phyloP scores from a whole-genome alignment of 306 rosid genomes.

The Pyrus pyrifolia region DNA sequence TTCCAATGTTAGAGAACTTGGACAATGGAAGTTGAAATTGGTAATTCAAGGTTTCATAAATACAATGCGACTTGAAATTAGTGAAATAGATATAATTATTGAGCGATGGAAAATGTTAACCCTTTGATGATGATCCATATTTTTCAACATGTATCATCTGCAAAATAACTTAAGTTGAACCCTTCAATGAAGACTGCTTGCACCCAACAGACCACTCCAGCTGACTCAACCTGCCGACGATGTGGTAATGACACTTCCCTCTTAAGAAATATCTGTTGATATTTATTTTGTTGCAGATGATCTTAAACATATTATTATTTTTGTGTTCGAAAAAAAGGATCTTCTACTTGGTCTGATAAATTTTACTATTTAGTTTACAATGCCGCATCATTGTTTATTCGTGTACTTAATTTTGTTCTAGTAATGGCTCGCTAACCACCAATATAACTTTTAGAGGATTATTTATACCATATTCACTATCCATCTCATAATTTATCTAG shows the following conservation, averaged over 20 bases:
- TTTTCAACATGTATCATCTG: not conserved
- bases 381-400: not conserved
- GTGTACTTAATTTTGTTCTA: not conserved
- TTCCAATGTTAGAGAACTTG: conserved; percentile 50
- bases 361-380: not conserved
- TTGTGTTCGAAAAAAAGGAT: not conserved
- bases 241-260: not conserved
- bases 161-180: not conserved
- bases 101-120: not conserved
- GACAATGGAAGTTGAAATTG: conserved; percentile 20
- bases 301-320: not conserved
- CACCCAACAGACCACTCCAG: not conserved
- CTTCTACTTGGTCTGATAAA: not conserved
- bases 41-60: not conserved
- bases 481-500: not conserved
- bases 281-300: not conserved
- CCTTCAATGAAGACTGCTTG: not conserved
- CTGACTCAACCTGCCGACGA: not conserved
- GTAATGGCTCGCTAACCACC: not conserved
- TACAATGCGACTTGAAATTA: not conserved
- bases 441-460: not conserved
- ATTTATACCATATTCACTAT: not conserved
- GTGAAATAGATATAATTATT: not conserved
- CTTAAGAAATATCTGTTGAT: not conserved
- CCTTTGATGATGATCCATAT: not conserved